A percentile compares a stretch with the other conserved stretches of the same genome.
Evolutionary conservation across 805 yeast genomes (phyloP).

Genomic region (Pichia eremophila): DNA sequence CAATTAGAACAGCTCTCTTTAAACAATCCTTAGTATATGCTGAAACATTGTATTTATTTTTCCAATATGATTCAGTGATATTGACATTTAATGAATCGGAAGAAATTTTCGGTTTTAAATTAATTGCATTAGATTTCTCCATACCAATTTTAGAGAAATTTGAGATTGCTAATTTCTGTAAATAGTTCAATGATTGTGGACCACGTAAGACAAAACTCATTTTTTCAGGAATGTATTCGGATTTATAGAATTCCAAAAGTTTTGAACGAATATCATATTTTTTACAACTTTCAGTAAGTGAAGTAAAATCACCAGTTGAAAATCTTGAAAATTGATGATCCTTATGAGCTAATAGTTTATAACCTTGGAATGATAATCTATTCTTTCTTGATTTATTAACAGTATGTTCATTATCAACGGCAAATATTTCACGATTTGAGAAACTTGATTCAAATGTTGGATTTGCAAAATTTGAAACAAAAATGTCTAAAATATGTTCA

Average conservation of each 20-base stretch:
- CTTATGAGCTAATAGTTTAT: constrained; percentile 38
- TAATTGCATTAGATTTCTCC: not conserved
- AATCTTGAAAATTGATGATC: constrained; percentile 51
- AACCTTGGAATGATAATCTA: constrained; percentile 51
- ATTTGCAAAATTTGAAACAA: constrained; percentile 39
- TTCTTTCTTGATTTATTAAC: constrained; percentile 36
- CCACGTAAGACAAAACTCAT: constrained; percentile 56
- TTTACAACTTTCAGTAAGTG: constrained; percentile 31
- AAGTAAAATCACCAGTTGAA: constrained; percentile 53
- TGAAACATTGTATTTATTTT: constrained; percentile 11
- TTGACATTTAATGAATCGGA: not conserved
- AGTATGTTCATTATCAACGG: constrained; percentile 59
- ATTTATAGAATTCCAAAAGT: constrained; percentile 31
- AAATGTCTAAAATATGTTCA: constrained; percentile 36
- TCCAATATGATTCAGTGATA: constrained; percentile 15
- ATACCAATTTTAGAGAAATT: constrained; percentile 31
- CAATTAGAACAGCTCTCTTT: constrained; percentile 30
- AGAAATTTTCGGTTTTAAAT: not conserved
- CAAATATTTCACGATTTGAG: constrained; percentile 43
- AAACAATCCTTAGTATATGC: constrained; percentile 17
- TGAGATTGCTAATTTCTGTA: constrained; percentile 41
- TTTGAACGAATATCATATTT: constrained; percentile 28
- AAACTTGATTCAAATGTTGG: constrained; percentile 40
- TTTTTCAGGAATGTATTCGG: constrained; percentile 35
- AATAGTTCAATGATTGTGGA: constrained; percentile 51